phyloP scores from a whole-genome alignment of 495 filamentous ascomycete species.

The Cryomyces minteri region DNA sequence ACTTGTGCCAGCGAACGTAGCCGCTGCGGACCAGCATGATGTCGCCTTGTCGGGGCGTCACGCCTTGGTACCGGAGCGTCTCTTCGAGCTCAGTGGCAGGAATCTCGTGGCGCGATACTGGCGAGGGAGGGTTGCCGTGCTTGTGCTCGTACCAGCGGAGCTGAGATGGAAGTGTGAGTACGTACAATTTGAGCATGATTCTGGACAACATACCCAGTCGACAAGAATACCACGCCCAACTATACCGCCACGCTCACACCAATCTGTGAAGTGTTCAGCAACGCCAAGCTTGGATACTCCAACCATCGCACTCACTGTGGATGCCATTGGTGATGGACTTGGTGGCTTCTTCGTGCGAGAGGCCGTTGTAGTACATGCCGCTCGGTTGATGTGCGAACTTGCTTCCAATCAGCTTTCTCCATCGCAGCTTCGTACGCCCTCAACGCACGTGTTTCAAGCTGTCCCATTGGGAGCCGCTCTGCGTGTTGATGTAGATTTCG shows the following conservation, averaged over 20 bases:
- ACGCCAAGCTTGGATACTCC: not conserved
- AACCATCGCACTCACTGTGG: not conserved
- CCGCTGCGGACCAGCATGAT: constrained; percentile 37
- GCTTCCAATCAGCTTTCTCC: not conserved
- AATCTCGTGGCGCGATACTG: constrained; percentile 24
- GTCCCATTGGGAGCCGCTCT: constrained; percentile 5
- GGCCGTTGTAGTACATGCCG: constrained; percentile 8
- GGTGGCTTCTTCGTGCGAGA: constrained; percentile 2
- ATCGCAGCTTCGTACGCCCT: not conserved
- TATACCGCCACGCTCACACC: constrained; percentile 17
- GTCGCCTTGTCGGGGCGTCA: constrained; percentile 27
- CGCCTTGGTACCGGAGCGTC: constrained; percentile 19
- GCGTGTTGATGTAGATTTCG: constrained; percentile 6
- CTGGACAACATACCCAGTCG: constrained; percentile 20
- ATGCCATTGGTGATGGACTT: constrained; percentile 6
- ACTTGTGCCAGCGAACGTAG: constrained; percentile 25
- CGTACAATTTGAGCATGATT: not conserved
- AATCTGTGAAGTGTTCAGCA: not conserved
- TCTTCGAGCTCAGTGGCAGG: constrained; percentile 22
- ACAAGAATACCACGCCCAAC: constrained; percentile 39
- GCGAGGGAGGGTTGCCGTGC: constrained; percentile 20
- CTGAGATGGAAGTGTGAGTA: not conserved
- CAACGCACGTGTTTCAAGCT: constrained; percentile 3
- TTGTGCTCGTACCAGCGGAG: constrained; percentile 17
- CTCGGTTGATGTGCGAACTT: constrained; percentile 1